Percentiles rank a stretch among this genome's conserved stretches.
Conservation (phyloP, 371 early-diverging fungal species). For the Rhizomucor miehei region DNA sequence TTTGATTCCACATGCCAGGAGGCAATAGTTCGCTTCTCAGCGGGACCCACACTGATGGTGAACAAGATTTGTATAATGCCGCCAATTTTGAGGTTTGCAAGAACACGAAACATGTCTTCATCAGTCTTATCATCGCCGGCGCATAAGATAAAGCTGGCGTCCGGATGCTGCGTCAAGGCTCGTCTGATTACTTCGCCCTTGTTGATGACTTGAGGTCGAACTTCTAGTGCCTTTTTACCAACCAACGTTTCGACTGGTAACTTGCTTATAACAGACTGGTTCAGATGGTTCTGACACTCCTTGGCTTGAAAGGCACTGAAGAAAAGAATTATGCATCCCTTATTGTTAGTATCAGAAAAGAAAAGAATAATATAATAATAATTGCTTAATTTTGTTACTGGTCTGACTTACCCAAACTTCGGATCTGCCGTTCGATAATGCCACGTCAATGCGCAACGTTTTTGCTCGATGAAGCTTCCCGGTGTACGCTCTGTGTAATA, state of each 20-base stretch:
- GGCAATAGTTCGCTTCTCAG: slow-evolving; percentile 79
- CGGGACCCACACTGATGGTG: slow-evolving; percentile 71
- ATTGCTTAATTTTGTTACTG: slow-evolving; percentile 47
- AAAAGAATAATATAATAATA: too few species aligned
- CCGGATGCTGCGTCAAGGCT: slow-evolving; percentile 52
- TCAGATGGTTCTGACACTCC: slow-evolving; percentile 89
- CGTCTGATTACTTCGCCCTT: slow-evolving; percentile 95
- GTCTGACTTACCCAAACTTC: slow-evolving; percentile 66
- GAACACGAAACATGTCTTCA: slow-evolving; percentile 88
- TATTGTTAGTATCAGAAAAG: too few species aligned
- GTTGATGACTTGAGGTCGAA: slow-evolving; percentile 76
- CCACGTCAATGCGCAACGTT: slow-evolving; percentile 84
- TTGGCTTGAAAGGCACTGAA: slow-evolving; percentile 74
- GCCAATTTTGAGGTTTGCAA: slow-evolving; percentile 5
- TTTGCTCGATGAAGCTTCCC: slow-evolving; percentile 83
- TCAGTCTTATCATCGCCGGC: slow-evolving; percentile 97
- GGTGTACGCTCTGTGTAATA: slow-evolving; percentile 92
- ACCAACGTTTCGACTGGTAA: slow-evolving; percentile 89
- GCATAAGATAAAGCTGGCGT: slow-evolving; percentile 88
- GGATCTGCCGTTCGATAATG: slow-evolving; percentile 90
- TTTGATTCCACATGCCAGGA: slow-evolving; percentile 71
- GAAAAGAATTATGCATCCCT: not conserved
- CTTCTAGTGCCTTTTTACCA: slow-evolving; percentile 97
- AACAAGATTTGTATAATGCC: slow-evolving; percentile 35
- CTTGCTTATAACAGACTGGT: slow-evolving; percentile 80